Evolutionary conservation across 176 grass and related monocot genomes (phyloP), one percentile per base, ranked within the genome.

Genomic region (Oryza nivara): DNA sequence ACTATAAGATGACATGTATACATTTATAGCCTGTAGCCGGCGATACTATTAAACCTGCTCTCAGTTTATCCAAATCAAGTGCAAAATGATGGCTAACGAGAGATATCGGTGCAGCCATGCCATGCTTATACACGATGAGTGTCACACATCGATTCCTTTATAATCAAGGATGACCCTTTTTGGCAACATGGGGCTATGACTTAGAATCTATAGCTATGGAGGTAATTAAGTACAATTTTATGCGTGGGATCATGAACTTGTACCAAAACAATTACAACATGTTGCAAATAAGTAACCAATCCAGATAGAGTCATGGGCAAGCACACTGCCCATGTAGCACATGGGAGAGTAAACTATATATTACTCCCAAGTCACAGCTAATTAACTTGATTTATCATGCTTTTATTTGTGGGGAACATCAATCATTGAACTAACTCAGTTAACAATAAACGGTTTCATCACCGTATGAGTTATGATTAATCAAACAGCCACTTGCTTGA

Each of bases 261-360:
- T 58, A 67, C 7, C 23, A 38, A 38, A 74, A 16, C 20, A 58
- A 45, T 72, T 72, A 45, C 43, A 69, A 28, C 49, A 82, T 82
- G 80, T 82, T 82, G 52, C 67, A 64, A 25, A 25, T 35, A 8
- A 26, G 13, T 86, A 78, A 10, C 2, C 4, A 79, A 72, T 35
- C 9, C 9, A 22, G 43, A 2, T 48, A 11, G 35, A 56, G 54
- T 77, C 48, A 70, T 79, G 6, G 68, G 41, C 66, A 79, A 46
- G 49, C 2, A 17, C 34, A 12, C 40, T 41, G 8, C 41, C 26
- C 41, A 30, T 49, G 70, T 19, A 51, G 44, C 56, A 49, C 58
- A 72, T 72, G 68, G 48, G 11, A 10, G 47, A 20, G 15, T 40
- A 63, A 25, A 16, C 2, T 74, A 17, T 26, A 26, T 26, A 26